Evolutionary conservation across 805 yeast species (phyloP), one percentile per base, ranked within the genome.

Genomic region (Kluyveromyces nonfermentans): DNA sequence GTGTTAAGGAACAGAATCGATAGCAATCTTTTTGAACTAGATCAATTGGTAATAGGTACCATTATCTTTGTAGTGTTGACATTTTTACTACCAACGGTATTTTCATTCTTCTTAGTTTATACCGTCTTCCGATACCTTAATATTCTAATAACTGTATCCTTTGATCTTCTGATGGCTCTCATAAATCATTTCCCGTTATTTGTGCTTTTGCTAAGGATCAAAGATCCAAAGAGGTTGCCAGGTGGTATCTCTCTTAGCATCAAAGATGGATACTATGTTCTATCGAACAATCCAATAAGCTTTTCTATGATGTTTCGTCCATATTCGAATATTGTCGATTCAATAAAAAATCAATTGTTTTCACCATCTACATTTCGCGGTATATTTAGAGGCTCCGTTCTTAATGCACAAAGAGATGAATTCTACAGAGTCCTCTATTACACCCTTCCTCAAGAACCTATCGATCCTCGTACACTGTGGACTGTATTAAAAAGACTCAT

Each of bases 101-200:
- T 81, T 51, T 93, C 93, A 12, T 93, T 89, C 58, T 93, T 93
- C 57, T 52, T 79, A 15, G 75, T 81, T 18, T 90, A 88, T 62
- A 82, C 85, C 5, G 47, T 72, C 0, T 67, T 80, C 4, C 69
- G 88, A 43, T 55, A 87, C 31, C 49, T 70, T 0, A 69, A 77
- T 4, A 64, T 85, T 35, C 44, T 68, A 2, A 41, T 71, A 1
- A 65, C 75, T 32, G 78, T 81, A 16, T 41, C 67, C 1, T 60
- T 82, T 18, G 93, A 86, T 50, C 67, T 80, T 35, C 40, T 70
- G 0, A 70, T 86, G 49, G 77, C 89, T 6, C 59, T 77, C 28
- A 60, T 88, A 44, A 90, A 89, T 57, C 89, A 89, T 57, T 77
- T 83, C 57, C 99, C 99, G 1, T 57, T 90, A 9, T 90, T 93